Evolutionary conservation across 768 basidiomycete genomes (phyloP), one percentile per base, ranked within the genome.

Genomic region (Rubroboletus pulcherrimus): DNA sequence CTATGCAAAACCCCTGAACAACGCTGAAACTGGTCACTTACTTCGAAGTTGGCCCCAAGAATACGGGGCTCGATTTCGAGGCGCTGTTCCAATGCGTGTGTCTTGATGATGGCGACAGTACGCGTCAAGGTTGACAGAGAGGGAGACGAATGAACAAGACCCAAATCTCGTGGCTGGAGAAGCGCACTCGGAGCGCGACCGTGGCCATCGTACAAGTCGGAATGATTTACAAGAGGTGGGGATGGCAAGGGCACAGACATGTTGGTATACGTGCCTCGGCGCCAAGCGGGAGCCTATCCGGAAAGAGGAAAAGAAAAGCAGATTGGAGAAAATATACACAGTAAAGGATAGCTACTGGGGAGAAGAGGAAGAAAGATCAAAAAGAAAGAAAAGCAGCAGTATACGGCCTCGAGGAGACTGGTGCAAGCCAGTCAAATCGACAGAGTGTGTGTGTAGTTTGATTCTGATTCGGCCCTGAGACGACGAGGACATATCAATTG

Each of bases 31-130:
- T 3, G 19, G 43, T 5, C 37, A 70, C 81, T 53, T 19, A 89
- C 89, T 80, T 93, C 91, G 57, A 93, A 92, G 67, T 84, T 85
- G 29, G 89, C 86, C 69, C 88, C 87, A 56, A 86, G 79, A 57
- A 93, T 89, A 46, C 85, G 77, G 38, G 78, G 81, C 73, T 93
- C 91, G 58, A 93, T 91, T 45, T 89, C 87, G 64, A 92, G 86
- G 46, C 91, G 77, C 60, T 88, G 80, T 10, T 76, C 68, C 40
- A 92, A 73, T 0, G 90, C 89, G 75, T 90, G 85, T 30, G 79
- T 79, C 74, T 92, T 93, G 78, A 93, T 91, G 59, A 92, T 89
- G 17, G 88, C 90, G 49, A 92, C 83, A 0, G 90, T 91, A 52
- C 90, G 80, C n/a, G 79, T 79, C 46, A 60, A 31, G 26, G 42